Base-by-base conservation (phyloP, 192 early-diverging fungal species). In the Cetraspora pellucida region DNA sequence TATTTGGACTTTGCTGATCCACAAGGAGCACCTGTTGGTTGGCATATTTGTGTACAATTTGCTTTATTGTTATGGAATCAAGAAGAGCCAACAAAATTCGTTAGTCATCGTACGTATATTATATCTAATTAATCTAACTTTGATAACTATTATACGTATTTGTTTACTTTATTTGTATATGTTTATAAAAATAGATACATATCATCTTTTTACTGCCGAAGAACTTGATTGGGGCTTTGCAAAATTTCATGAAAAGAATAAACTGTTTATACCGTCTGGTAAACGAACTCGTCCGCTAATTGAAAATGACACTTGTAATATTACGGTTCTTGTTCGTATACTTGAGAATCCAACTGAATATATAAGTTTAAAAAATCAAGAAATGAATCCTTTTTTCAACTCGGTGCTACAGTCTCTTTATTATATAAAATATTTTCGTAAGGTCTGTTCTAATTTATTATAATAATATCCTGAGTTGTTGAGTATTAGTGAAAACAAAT, bases 371-470 rank as follows among this genome's bases (percentile, higher is more conserved):
- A 93, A 93, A 75, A 99, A 99, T 81, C 97, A 98, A 82, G 98
- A 95, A n/a, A 95, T 96, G 1, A 99, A 97, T 0, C 95, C 96
- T 84, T 99, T 98, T 81, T 96, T 99, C 95, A 99, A 98, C 85
- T 97, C 96, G 60, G 84, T 98, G 25, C 86, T 99, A 57, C 98
- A 99, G 79, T 96, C 94, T 21, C 85, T 98, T 45, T 98, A 93
- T 77, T 97, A 93, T 78, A 97, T 95, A 13, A 97, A 91, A 79
- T 92, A 93, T 78, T 97, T 99, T 80, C 91, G 97, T 71, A 94
- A 92, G 78, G 73, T 64, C 10, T 13, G 68, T 37, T 37, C 37
- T 37, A 6, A 37, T 37, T 37, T 1, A 6, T 37, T 37, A 37
- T 37, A 37, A 37, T 3, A 37, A 37, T 37, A 37, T 5, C 31